Conservation (phyloP, 495 filamentous ascomycete genomes). For the Talaromyces wortmannii region DNA sequence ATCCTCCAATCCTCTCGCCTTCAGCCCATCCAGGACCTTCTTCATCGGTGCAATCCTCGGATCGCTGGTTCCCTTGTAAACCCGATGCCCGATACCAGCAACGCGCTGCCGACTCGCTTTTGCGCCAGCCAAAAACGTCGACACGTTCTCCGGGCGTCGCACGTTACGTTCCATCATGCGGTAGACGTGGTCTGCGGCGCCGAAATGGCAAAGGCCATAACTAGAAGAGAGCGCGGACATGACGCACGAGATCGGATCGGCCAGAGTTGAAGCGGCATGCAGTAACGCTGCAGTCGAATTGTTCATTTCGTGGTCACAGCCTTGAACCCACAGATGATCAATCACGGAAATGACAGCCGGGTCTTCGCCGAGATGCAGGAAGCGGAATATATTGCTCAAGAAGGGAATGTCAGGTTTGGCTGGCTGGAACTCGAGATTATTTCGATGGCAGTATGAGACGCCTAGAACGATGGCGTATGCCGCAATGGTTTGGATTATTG, state of each 20-base stretch:
- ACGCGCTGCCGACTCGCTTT: conserved; percentile 44
- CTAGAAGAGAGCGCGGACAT: conserved; percentile 40
- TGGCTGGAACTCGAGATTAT: conserved; percentile 9
- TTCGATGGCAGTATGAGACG: conserved; percentile 20
- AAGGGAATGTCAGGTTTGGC: conserved; percentile 14
- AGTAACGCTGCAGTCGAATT: conserved; percentile 23
- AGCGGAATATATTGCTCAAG: conserved; percentile 29
- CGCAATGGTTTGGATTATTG: conserved; percentile 20
- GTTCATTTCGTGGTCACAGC: conserved; percentile 30
- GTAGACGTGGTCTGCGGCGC: conserved; percentile 52
- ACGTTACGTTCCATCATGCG: conserved; percentile 34
- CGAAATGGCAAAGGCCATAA: conserved; percentile 52
- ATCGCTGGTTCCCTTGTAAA: conserved; percentile 44
- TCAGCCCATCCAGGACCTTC: conserved; percentile 28
- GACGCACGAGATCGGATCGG: conserved; percentile 32
- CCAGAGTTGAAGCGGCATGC: conserved; percentile 23
- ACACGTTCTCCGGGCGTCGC: conserved; percentile 36
- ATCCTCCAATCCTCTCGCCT: conserved; percentile 22
- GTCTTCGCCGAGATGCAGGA: conserved; percentile 16
- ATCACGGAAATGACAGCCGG: neutral
- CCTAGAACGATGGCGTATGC: conserved; percentile 26
- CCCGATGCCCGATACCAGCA: conserved; percentile 55
- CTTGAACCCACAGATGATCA: conserved; percentile 14
- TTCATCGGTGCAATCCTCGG: conserved; percentile 42
- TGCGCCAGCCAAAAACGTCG: conserved; percentile 39